These are phyloP conservation scores for Paspalum vaginatum DNA, from an alignment of 176 grass and related monocot species.

Conservation along the genomic window DNA sequence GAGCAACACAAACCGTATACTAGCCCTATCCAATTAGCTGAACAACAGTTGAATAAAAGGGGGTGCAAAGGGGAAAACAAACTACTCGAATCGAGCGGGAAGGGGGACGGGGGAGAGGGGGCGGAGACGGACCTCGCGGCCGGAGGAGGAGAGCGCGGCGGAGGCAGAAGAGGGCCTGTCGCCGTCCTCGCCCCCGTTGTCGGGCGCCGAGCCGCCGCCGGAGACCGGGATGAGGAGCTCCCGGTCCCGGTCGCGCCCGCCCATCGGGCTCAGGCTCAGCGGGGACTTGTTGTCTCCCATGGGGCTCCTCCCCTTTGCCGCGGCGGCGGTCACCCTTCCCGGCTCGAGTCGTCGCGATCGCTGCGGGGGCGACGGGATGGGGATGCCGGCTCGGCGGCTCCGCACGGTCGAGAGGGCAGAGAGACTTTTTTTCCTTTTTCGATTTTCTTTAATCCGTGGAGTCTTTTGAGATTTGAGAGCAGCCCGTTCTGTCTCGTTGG, in stretches of 20 bases:
- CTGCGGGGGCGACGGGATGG: background rate
- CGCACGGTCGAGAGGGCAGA: background rate
- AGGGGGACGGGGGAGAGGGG: background rate
- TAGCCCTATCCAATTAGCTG: background rate
- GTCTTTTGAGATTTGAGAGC: background rate
- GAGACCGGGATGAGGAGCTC: conserved; percentile 93
- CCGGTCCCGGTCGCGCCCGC: conserved; percentile 66
- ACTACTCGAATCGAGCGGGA: conserved; percentile 26
- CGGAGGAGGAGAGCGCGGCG: conserved; percentile 66
- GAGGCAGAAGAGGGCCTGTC: conserved; percentile 47
- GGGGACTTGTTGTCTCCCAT: conserved; percentile 85
- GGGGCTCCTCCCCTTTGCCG: background rate
- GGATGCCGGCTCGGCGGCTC: conserved; percentile 24
- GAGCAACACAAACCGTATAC: background rate
- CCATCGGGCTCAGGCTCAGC: conserved; percentile 61
- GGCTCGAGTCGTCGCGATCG: conserved; percentile 45
- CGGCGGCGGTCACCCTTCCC: conserved; percentile 13
- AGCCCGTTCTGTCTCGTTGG: background rate
- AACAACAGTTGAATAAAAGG: background rate
- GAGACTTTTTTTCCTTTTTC: background rate
- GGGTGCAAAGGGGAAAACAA: background rate
- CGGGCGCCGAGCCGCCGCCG: conserved; percentile 46
- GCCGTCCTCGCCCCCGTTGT: conserved; percentile 39
- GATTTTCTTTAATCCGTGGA: background rate
- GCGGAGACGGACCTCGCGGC: conserved; percentile 62